Evolutionary conservation across 2,329 filamentous ascomycete species (phyloP), one percentile per base, ranked within the genome.

Genomic region (Pseudohalonectria lignicola): DNA sequence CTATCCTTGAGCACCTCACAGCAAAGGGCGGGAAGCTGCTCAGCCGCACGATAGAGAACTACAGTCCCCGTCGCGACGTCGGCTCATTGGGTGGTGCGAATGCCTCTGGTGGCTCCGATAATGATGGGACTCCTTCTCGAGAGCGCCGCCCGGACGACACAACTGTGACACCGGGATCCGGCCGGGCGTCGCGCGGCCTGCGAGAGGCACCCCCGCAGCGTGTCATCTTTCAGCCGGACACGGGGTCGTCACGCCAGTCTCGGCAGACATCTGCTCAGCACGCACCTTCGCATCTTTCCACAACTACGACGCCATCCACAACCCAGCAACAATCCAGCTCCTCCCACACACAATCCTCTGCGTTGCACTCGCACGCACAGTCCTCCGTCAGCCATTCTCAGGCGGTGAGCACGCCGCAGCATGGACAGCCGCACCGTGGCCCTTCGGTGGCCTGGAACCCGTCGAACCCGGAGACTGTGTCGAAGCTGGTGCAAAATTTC

Each of bases 1-100:
- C 93, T 50, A 93, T 94, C 34, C 67, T 94, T 25, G 87, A 94
- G 58, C 79, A 87, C 31, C 83, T 86, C 12, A 90, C 86, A 7
- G 87, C 86, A 7, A 92, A 88, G 57, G 85, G 86, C 36, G 85
- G 83, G 15, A 74, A 79, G 26, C 67, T 94, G n/a, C 66, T 92
- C 50, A 82, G 72, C 10, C 76, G 87, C 37, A 93, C 85, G 1
- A 53, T 83, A 15, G 85, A 90, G 49, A 92, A 86, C 59, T 93
- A 76, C 12, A 38, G 34, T 28, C 18, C 36, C 29, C 7, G 35
- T 18, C 31, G 62, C 50, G 33, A 56, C 63, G 36, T 30, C 30
- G 20, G 18, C 11, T 32, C 29, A 8, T 20, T 38, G 21, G n/a
- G n/a, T n/a, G n/a, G n/a, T n/a, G n/a, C n/a, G n/a, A 26, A 31